Evolutionary conservation across 2,329 filamentous ascomycete genomes (phyloP), one percentile per base, ranked within the genome.

Genomic region (Ceratocystis huliohia): DNA sequence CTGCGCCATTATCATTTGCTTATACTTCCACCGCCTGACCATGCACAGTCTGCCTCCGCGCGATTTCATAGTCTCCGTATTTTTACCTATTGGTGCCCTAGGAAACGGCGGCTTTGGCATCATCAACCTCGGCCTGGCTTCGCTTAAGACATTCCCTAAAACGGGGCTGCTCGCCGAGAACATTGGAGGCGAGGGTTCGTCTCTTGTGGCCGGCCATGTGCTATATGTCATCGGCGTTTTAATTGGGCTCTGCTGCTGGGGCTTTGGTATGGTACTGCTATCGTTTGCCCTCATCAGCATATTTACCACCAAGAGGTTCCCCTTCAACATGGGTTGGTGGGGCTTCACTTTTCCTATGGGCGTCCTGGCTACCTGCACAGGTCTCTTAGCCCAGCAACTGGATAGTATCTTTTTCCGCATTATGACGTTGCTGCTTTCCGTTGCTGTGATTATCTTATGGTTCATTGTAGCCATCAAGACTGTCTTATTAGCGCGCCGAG

Each of bases 21-120:
- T 89, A 45, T 90, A 89, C 74, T 88, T 88, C 72, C 83, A 87
- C 68, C 84, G 87, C 13, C 77, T 90, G 13, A 84, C 83, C 3
- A 73, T 89, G 2, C 82, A 89, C 73, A 84, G 85, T 44, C 78
- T 89, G 15, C 86, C 86, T 0, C 82, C 85, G 1, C 79, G 82
- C 61, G 87, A 88, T 71, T 82, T 85, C 65, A 85, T 89, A 56
- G 85, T 88, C 7, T 86, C 82, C 1, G 82, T 84, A 3, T 87
- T 89, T 70, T 75, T 89, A 0, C 86, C 87, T 0, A 77, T 89
- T 0, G 85, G 87, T 0, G 85, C 86, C 0, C 75, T 88, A 0
- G 86, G 86, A 0, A 84, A 87, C 72, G 86, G 85, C n/a, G 84
- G 83, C 1, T 89, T 82, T 71, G 81, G 78, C 62, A 79, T 80